phyloP scores from a whole-genome alignment of 345 rosid genomes.

The Syzygium aromaticum region DNA sequence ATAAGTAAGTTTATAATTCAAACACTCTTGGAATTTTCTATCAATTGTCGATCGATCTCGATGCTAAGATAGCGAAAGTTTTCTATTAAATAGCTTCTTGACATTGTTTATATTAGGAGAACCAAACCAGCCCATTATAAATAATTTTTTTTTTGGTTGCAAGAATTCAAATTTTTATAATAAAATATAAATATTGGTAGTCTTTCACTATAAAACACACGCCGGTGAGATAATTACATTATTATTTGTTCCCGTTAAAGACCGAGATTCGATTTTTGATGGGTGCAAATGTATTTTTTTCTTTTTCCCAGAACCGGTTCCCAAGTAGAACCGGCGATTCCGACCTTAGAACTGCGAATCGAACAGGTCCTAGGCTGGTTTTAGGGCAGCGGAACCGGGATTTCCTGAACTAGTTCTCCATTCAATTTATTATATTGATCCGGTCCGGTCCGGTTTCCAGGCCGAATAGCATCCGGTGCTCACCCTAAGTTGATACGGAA shows the following conservation, averaged over 20 bases:
- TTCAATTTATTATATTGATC: no score
- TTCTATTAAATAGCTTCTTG: neutral
- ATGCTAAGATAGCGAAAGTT: neutral
- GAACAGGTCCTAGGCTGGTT: neutral
- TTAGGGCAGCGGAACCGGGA: rapidly evolving
- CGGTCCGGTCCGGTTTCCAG: no score
- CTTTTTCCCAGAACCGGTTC: neutral
- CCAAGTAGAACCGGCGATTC: neutral
- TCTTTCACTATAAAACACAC: neutral
- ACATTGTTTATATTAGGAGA: neutral
- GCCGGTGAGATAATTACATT: no score
- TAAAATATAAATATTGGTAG: rapidly evolving
- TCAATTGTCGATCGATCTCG: rapidly evolving
- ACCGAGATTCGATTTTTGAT: neutral
- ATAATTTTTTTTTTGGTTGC: neutral
- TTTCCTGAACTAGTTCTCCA: rapidly evolving
- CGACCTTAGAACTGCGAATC: neutral
- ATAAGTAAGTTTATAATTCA: neutral
- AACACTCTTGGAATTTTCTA: neutral
- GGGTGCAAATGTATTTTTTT: neutral
- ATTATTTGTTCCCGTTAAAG: no score
- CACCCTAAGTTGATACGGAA: no score
- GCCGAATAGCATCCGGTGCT: no score
- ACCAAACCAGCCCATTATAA: rapidly evolving
- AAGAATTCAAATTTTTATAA: neutral